phyloP scores from a whole-genome alignment of 2,329 filamentous ascomycete species.

The Remersonia thermophila region DNA sequence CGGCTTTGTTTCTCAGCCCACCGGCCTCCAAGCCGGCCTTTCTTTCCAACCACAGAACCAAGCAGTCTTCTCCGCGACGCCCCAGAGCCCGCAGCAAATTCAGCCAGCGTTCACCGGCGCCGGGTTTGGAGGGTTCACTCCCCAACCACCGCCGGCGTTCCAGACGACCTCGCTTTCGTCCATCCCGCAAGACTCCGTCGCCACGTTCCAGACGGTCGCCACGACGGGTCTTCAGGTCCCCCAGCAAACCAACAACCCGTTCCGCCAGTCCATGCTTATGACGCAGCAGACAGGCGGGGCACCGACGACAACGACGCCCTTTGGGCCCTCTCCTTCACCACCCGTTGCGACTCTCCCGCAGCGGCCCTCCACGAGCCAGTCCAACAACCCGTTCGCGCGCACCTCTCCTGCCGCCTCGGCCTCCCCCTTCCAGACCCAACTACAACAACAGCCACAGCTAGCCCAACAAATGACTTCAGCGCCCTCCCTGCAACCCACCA shows the following conservation, averaged over 20 bases:
- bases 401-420: slow-evolving; percentile 32
- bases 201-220: slow-evolving; percentile 37
- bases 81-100: slow-evolving; percentile 29
- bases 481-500: slow-evolving; percentile 32
- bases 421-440: slow-evolving; percentile 32
- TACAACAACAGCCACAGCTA: slow-evolving; percentile 15
- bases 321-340: no score
- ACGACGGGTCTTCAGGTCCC: slow-evolving; percentile 31
- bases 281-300: slow-evolving; percentile 30
- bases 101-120: slow-evolving; percentile 51
- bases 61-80: slow-evolving; percentile 24
- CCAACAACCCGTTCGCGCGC: slow-evolving; percentile 82
- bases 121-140: slow-evolving; percentile 73
- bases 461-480: slow-evolving; percentile 20
- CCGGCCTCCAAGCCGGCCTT: slow-evolving; percentile 28
- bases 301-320: slow-evolving; percentile 5
- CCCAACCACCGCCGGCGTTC: slow-evolving; percentile 51
- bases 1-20: slow-evolving; percentile 29
- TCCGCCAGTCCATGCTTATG: slow-evolving; percentile 79
- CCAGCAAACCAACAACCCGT: slow-evolving; percentile 72
- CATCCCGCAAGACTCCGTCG: slow-evolving; percentile 45
- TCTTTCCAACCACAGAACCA: slow-evolving; percentile 27
- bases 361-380: slow-evolving; percentile 41
- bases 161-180: slow-evolving; percentile 39
- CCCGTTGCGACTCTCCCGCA: slow-evolving; percentile 8